These are phyloP conservation scores for Saccharomycopsis phalli DNA, from an alignment of 1,139 yeast genomes.

Conservation along the genomic window DNA sequence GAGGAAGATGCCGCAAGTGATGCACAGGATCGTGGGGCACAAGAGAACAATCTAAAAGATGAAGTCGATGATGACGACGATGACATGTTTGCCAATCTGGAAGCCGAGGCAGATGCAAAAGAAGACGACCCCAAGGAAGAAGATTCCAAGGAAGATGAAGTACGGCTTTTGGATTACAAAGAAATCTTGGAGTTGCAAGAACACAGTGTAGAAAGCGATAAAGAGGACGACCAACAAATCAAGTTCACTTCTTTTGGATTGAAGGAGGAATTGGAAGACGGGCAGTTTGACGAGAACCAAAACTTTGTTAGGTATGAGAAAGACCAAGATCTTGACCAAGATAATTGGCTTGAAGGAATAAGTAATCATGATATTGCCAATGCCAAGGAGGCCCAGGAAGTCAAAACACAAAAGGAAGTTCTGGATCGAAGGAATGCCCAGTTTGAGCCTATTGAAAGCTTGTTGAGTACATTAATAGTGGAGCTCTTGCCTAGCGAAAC, in stretches of 20 bases:
- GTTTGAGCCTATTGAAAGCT: constrained; percentile 23
- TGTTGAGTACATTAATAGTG: constrained; percentile 33
- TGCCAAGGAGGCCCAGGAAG: constrained; percentile 38
- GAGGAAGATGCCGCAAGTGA: not conserved
- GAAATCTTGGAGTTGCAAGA: not conserved
- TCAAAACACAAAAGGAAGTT: not conserved
- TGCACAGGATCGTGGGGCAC: no score
- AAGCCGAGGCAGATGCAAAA: constrained; percentile 3
- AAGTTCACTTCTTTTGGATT: constrained; percentile 57
- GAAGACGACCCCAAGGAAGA: constrained; percentile 13
- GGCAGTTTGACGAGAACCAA: constrained; percentile 55
- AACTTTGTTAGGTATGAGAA: constrained; percentile 41
- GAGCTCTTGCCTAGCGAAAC: constrained; percentile 53
- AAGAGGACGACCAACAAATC: constrained; percentile 24
- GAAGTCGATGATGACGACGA: constrained; percentile 7
- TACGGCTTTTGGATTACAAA: not conserved
- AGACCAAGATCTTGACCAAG: constrained; percentile 35
- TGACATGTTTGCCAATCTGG: constrained; percentile 18
- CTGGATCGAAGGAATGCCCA: not conserved
- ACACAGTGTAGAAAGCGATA: constrained; percentile 10
- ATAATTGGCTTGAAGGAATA: constrained; percentile 40
- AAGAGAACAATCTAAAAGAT: no score
- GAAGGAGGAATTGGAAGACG: constrained; percentile 48
- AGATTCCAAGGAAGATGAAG: constrained; percentile 11
- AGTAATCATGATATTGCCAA: constrained; percentile 38